Conservation (phyloP, 164 flowering plant genomes). For the Protea cynaroides region DNA sequence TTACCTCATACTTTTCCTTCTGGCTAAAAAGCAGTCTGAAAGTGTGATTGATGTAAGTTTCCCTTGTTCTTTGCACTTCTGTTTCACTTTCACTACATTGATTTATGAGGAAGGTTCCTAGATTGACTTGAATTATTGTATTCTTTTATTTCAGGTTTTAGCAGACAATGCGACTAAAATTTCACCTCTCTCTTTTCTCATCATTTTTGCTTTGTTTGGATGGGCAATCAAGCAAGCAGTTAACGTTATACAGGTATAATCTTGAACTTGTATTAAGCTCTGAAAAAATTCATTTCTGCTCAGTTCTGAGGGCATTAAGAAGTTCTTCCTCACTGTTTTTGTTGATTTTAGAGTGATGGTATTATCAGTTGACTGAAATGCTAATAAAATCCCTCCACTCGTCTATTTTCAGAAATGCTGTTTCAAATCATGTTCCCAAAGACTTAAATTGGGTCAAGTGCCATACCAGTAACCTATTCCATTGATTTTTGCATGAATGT, state of each 20-base stretch:
- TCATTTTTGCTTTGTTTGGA: slow-evolving; percentile 48
- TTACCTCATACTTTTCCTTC: slow-evolving; percentile 68
- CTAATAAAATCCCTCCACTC: not conserved
- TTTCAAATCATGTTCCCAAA: not conserved
- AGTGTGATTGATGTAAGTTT: slow-evolving; percentile 52
- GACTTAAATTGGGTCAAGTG: not conserved
- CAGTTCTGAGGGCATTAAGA: too few species aligned
- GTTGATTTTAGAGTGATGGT: too few species aligned
- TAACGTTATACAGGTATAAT: slow-evolving; percentile 72
- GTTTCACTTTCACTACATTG: not conserved
- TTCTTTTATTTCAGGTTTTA: slow-evolving; percentile 33
- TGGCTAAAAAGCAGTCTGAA: slow-evolving; percentile 45
- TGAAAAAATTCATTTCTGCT: not conserved
- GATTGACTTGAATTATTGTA: not conserved
- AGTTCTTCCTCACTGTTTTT: too few species aligned
- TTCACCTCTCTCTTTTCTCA: slow-evolving; percentile 23
- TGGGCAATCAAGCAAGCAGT: slow-evolving; percentile 75
- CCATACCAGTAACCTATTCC: too few species aligned
- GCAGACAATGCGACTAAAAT: slow-evolving; percentile 21
- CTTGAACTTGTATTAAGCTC: not conserved
- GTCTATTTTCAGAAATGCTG: not conserved
- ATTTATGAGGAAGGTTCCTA: not conserved
- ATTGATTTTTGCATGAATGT: too few species aligned
- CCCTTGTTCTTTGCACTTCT: not conserved
- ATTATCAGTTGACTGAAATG: too few species aligned